A percentile compares a stretch with the other conserved stretches of the same genome.
These are phyloP conservation scores for Gossypium trilobum DNA, from an alignment of 441 rosid species.

Conservation along the genomic window DNA sequence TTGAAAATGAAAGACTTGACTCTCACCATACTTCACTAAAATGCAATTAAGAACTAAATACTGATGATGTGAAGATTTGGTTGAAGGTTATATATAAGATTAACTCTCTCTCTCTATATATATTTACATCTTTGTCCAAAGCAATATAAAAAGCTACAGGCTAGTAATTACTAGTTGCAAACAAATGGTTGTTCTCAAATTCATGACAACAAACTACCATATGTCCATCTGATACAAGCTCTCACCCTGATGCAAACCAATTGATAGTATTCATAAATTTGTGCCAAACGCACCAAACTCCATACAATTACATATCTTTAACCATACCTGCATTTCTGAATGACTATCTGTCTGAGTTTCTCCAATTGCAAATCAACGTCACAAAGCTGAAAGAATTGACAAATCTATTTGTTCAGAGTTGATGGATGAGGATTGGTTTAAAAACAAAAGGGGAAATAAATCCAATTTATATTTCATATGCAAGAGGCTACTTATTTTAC, in stretches of 20 bases:
- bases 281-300: background rate
- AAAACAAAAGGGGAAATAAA: background rate
- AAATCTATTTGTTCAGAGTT: conserved; percentile 5
- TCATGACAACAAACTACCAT: background rate
- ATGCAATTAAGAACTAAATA: background rate
- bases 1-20: background rate
- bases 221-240: background rate
- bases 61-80: background rate
- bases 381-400: conserved; percentile 43
- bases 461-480: background rate
- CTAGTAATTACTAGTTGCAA: background rate
- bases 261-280: background rate
- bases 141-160: background rate
- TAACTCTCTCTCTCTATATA: background rate
- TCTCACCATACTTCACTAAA: background rate
- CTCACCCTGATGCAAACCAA: background rate
- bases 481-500: background rate
- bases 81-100: background rate
- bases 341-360: conserved; percentile 64
- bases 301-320: background rate
- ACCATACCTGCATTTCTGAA: conserved; percentile 75
- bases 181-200: background rate
- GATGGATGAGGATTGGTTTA: background rate
- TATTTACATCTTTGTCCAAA: background rate
- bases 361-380: conserved; percentile 70